Evolutionary conservation across 164 flowering plant genomes (phyloP).

Genomic region (Sedum album): DNA sequence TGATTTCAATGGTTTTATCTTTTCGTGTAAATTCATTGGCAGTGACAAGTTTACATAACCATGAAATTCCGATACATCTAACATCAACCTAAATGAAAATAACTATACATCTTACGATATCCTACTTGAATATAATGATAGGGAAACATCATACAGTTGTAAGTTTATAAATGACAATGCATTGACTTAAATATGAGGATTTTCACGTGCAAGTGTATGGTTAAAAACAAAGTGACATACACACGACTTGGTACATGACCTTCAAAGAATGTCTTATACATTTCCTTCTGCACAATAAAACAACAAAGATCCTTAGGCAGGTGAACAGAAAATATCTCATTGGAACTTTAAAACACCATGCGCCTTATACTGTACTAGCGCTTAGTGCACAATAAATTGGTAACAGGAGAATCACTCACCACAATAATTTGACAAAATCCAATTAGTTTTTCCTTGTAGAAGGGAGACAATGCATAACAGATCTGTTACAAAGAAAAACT

Average conservation of each 20-base stretch:
- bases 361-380: too few species aligned
- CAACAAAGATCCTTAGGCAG: background rate
- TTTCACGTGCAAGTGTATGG: background rate
- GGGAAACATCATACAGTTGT: background rate
- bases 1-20: background rate
- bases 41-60: background rate
- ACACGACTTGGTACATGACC: background rate
- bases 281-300: slow-evolving; percentile 1
- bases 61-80: background rate
- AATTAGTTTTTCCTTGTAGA: background rate
- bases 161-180: background rate
- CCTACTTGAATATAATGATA: background rate
- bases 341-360: background rate
- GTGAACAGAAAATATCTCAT: background rate
- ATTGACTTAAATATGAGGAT: background rate
- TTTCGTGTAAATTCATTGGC: too few species aligned
- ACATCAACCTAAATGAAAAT: background rate
- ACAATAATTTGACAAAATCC: background rate
- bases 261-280: background rate
- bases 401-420: background rate
- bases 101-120: background rate
- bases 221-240: background rate
- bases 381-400: too few species aligned
- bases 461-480: background rate
- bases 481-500: too few species aligned